A percentile compares a stretch with the other conserved stretches of the same genome.
Evolutionary conservation across 768 basidiomycete species (phyloP).

Genomic region (Daedalea quercina): DNA sequence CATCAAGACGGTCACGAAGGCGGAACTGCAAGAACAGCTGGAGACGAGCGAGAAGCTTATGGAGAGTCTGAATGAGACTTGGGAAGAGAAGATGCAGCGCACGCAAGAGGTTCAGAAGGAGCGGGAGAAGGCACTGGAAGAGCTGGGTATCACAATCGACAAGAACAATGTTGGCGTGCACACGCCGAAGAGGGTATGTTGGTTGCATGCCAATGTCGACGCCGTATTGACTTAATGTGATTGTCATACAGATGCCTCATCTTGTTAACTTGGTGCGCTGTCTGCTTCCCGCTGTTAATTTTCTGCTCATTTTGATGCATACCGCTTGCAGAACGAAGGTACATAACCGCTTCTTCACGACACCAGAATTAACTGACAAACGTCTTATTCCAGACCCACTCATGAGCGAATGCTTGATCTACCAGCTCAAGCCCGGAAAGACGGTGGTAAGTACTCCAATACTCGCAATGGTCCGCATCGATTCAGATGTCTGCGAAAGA

Average conservation of each 20-base stretch:
- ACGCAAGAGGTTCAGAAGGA: slow-evolving; percentile 96
- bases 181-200: slow-evolving; percentile 83
- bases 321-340: slow-evolving; percentile 60
- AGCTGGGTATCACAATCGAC: slow-evolving; percentile 95
- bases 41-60: slow-evolving; percentile 93
- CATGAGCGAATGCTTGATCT: slow-evolving; percentile 93
- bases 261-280: slow-evolving; percentile 84
- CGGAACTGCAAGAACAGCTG: slow-evolving; percentile 95
- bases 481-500: slow-evolving; percentile 31
- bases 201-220: neutral
- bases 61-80: slow-evolving; percentile 89
- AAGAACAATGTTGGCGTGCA: slow-evolving; percentile 96
- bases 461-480: slow-evolving; percentile 5
- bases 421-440: slow-evolving; percentile 83
- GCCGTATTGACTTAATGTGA: neutral
- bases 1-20: slow-evolving; percentile 93
- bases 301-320: neutral
- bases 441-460: slow-evolving; percentile 50
- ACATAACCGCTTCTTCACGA: slow-evolving; percentile 10
- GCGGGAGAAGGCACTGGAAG: slow-evolving; percentile 95
- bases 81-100: slow-evolving; percentile 89
- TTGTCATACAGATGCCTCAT: slow-evolving; percentile 74
- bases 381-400: slow-evolving; percentile 62
- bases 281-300: neutral
- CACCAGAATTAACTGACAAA: neutral